A percentile compares a stretch with the other conserved stretches of the same genome.
Evolutionary conservation across 805 yeast genomes (phyloP).

Genomic region (Citeromyces nyonsensis): DNA sequence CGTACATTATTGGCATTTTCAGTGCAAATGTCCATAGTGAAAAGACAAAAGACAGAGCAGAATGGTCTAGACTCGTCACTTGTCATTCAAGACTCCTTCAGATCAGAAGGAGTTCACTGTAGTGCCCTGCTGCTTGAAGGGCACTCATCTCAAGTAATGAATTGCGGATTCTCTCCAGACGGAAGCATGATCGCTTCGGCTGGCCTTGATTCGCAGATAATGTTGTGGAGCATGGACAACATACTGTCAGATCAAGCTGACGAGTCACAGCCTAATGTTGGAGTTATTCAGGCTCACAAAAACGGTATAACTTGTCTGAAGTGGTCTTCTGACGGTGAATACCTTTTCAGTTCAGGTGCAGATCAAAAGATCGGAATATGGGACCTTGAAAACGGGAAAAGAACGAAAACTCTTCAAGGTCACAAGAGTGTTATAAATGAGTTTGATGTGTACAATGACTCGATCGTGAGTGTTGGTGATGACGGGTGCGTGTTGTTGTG

Average conservation of each 20-base stretch:
- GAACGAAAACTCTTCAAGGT: conserved; percentile 35
- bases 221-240: conserved; percentile 10
- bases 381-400: conserved; percentile 42
- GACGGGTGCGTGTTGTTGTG: conserved; percentile 46
- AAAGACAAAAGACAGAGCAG: no score
- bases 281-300: conserved; percentile 38
- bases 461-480: conserved; percentile 42
- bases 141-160: conserved; percentile 32
- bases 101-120: conserved; percentile 3
- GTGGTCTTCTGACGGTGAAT: conserved; percentile 32
- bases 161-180: conserved; percentile 30
- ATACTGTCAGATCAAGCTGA: conserved; percentile 5
- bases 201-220: conserved; percentile 37
- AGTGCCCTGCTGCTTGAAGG: conserved; percentile 25
- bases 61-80: no score
- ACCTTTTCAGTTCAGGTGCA: conserved; percentile 37
- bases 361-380: conserved; percentile 47
- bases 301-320: conserved; percentile 45
- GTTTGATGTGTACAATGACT: conserved; percentile 16
- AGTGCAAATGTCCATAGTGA: no score
- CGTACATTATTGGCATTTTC: no score
- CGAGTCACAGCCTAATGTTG: conserved; percentile 19
- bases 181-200: conserved; percentile 47
- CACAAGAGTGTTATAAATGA: conserved; percentile 43
- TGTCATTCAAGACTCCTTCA: conserved; percentile 1